phyloP scores from a whole-genome alignment of 768 basidiomycete genomes.

The Chalciporus piperatus region DNA sequence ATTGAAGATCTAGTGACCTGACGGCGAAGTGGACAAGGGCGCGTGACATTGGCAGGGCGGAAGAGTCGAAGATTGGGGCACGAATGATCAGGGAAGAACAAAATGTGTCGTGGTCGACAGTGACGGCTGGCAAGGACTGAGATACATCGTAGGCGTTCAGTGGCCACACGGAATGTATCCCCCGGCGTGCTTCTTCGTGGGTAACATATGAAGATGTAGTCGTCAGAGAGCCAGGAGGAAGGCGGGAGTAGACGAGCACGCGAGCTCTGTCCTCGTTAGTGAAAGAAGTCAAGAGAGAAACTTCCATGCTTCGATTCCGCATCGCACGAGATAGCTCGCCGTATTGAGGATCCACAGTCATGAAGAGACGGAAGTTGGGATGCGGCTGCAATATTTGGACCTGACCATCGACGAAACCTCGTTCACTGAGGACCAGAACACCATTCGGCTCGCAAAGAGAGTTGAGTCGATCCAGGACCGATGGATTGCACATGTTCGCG shows the following conservation, averaged over 20 bases:
- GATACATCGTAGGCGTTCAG: background rate
- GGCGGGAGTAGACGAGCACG: constrained; percentile 46
- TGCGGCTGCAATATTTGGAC: constrained; percentile 80
- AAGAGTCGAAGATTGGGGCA: constrained; percentile 30
- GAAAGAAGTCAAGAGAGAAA: constrained; percentile 46
- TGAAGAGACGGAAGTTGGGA: constrained; percentile 86
- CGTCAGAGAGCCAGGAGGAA: constrained; percentile 34
- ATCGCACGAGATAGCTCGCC: constrained; percentile 97
- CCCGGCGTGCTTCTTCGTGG: constrained; percentile 27
- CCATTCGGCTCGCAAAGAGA: constrained; percentile 91
- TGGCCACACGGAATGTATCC: constrained; percentile 9
- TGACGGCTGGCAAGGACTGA: constrained; percentile 34
- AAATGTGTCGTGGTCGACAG: constrained; percentile 48
- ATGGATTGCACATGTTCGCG: constrained; percentile 93
- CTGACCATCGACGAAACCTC: constrained; percentile 75
- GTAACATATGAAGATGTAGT: constrained; percentile 8
- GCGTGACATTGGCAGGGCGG: constrained; percentile 8
- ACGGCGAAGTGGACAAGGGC: constrained; percentile 28
- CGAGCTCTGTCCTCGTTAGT: constrained; percentile 46
- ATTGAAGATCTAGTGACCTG: constrained; percentile 14
- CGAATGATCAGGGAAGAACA: constrained; percentile 44
- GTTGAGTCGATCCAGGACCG: constrained; percentile 94
- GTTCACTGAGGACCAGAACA: constrained; percentile 79
- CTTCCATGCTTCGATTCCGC: constrained; percentile 95
- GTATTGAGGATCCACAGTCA: constrained; percentile 86